Evolutionary conservation across 2,329 filamentous ascomycete genomes (phyloP), one percentile per base, ranked within the genome.

Genomic region (Colletotrichum viniferum): DNA sequence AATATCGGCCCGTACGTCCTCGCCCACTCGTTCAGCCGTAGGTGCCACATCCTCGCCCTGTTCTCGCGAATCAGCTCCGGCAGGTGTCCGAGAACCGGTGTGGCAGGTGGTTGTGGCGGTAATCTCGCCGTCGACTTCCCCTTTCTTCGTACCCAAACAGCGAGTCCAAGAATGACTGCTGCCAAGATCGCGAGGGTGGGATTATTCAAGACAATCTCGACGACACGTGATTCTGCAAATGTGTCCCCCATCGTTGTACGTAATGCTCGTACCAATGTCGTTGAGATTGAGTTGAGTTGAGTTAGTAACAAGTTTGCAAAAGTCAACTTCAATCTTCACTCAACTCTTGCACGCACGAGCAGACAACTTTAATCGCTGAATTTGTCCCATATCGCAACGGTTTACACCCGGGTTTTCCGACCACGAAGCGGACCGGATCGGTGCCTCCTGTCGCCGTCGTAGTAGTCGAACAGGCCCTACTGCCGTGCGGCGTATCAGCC

Each of bases 1-100:
- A 69, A 69, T 3, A 73, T 63, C 18, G 71, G 21, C 12, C 71
- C 71, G 4, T 62, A 72, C n/a, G 38, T n/a, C 18, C 38, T 28
- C 13, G 63, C 63, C 70, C 70, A 72, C 8, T 61, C 63, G 10
- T 32, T 26, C 16, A 73, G 5, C 38, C 18, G 32, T 58, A 73
- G 6, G 14, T 73, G 71, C 58, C 65, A 73, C 14, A 7, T 48
- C 55, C 55, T n/a, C 21, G 63, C 6, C 21, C 21, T 38, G 36
- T 72, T 72, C 32, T 68, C 63, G 3, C 70, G 36, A 4, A 72
- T 24, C 18, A 68, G 9, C 18, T 72, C 70, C 7, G 34, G 28
- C 10, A 72, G 3, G 13, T 68, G 70, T 7, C 70, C 70, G 3
- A 72, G 13, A 2, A 68, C 14, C 3, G 64, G 63, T 12, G 10